Evolutionary conservation across 2,329 filamentous ascomycete genomes (phyloP).

Genomic region (Fonsecaea monophora): DNA sequence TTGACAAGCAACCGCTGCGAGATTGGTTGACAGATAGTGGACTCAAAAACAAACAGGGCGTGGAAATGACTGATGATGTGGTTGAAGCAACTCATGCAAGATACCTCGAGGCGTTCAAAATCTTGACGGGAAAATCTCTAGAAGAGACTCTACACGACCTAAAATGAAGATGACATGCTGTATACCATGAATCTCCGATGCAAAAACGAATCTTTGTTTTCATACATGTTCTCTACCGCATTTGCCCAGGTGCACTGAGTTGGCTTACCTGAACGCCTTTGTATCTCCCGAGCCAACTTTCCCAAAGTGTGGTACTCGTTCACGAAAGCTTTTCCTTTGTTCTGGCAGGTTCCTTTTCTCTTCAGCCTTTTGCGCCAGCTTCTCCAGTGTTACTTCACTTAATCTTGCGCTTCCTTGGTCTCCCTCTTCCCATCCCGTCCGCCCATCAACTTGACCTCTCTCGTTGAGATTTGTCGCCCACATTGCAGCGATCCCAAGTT

Average conservation of each 20-base stretch:
- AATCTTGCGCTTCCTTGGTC: constrained; percentile 40
- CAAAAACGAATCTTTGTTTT: neutral
- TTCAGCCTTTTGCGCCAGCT: constrained; percentile 37
- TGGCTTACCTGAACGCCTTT: constrained; percentile 26
- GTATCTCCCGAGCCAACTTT: constrained; percentile 34
- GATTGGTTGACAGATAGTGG: constrained; percentile 80
- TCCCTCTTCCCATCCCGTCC: constrained; percentile 40
- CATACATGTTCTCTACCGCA: neutral
- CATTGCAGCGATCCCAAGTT: constrained; percentile 81
- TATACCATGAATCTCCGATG: neutral
- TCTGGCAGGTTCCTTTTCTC: constrained; percentile 38
- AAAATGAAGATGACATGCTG: constrained; percentile 13
- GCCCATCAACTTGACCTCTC: constrained; percentile 43
- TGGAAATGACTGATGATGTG: constrained; percentile 75
- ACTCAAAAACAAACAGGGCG: constrained; percentile 75
- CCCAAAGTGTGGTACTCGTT: constrained; percentile 36
- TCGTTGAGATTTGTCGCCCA: constrained; percentile 84
- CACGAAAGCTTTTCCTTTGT: constrained; percentile 32
- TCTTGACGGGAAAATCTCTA: constrained; percentile 65
- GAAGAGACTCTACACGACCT: constrained; percentile 31
- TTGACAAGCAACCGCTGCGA: constrained; percentile 85
- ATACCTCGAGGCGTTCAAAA: constrained; percentile 78
- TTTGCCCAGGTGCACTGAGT: neutral
- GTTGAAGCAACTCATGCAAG: constrained; percentile 71
- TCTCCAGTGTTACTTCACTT: constrained; percentile 39